These are phyloP conservation scores for Termitomyces sp. DNA, from an alignment of 1,284 basidiomycete species.

Conservation along the genomic window DNA sequence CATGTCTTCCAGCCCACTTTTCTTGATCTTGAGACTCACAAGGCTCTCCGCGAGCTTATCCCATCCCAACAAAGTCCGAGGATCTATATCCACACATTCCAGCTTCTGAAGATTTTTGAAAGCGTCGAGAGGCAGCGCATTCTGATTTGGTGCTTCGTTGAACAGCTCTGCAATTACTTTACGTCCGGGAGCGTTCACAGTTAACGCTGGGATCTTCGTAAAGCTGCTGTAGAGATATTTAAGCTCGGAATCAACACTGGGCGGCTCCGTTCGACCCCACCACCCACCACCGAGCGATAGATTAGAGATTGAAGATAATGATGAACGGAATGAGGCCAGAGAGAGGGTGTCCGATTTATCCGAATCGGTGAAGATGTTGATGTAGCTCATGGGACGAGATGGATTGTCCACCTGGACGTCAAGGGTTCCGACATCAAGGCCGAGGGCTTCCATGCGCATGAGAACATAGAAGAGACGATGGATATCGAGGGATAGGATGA, in stretches of 20 bases:
- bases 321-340: constrained; percentile 74
- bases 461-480: constrained; percentile 87
- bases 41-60: constrained; percentile 71
- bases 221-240: constrained; percentile 85
- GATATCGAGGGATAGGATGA: constrained; percentile 67
- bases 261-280: constrained; percentile 60
- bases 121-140: constrained; percentile 73
- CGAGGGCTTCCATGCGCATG: constrained; percentile 79
- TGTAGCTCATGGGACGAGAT: constrained; percentile 70
- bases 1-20: constrained; percentile 82
- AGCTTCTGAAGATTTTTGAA: constrained; percentile 82
- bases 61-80: constrained; percentile 82
- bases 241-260: constrained; percentile 65
- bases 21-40: constrained; percentile 67
- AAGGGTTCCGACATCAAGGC: constrained; percentile 71
- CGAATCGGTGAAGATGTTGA: constrained; percentile 48
- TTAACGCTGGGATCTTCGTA: constrained; percentile 80
- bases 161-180: constrained; percentile 67
- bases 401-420: constrained; percentile 71
- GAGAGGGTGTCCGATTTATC: constrained; percentile 76
- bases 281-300: constrained; percentile 68
- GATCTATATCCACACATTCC: constrained; percentile 77
- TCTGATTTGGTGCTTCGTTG: constrained; percentile 68
- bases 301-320: constrained; percentile 71
- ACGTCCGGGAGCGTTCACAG: constrained; percentile 53